Percentiles rank a stretch among this genome's conserved stretches.
Evolutionary conservation across 2,329 filamentous ascomycete species (phyloP).

Genomic region (Fusarium sp.): DNA sequence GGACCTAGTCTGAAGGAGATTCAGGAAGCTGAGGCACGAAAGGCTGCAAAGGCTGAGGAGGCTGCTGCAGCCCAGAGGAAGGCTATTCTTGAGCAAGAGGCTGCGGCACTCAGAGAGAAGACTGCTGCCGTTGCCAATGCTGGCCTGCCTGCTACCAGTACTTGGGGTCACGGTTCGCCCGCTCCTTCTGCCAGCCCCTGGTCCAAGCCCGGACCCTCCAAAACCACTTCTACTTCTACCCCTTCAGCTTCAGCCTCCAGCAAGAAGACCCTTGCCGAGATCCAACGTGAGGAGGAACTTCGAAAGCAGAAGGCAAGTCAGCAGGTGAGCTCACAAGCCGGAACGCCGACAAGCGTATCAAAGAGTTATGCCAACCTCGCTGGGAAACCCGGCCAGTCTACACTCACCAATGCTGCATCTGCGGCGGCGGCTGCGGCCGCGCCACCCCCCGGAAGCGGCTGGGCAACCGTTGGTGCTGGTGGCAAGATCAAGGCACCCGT

Average conservation of each 20-base stretch:
- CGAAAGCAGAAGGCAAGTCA: constrained; percentile 77
- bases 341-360: constrained; percentile 61
- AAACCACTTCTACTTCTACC: constrained; percentile 46
- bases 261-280: constrained; percentile 95
- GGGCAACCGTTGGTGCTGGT: constrained; percentile 94
- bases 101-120: constrained; percentile 67
- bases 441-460: constrained; percentile 64
- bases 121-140: constrained; percentile 59
- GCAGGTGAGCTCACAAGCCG: constrained; percentile 59
- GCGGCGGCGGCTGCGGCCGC: constrained; percentile 49
- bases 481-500: constrained; percentile 87
- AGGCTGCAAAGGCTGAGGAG: constrained; percentile 89
- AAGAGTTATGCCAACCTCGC: constrained; percentile 97
- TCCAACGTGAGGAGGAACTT: constrained; percentile 91
- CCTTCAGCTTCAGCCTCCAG: constrained; percentile 44
- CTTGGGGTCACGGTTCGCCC: constrained; percentile 85
- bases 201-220: constrained; percentile 68
- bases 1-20: constrained; percentile 96
- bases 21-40: constrained; percentile 92
- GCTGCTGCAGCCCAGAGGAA: constrained; percentile 80
- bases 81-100: constrained; percentile 82
- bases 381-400: constrained; percentile 68
- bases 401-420: constrained; percentile 52
- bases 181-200: constrained; percentile 72
- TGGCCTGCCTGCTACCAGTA: constrained; percentile 84